These are phyloP conservation scores for Fraxinus greggii DNA, from an alignment of 305 asterid species.

Conservation along the genomic window DNA sequence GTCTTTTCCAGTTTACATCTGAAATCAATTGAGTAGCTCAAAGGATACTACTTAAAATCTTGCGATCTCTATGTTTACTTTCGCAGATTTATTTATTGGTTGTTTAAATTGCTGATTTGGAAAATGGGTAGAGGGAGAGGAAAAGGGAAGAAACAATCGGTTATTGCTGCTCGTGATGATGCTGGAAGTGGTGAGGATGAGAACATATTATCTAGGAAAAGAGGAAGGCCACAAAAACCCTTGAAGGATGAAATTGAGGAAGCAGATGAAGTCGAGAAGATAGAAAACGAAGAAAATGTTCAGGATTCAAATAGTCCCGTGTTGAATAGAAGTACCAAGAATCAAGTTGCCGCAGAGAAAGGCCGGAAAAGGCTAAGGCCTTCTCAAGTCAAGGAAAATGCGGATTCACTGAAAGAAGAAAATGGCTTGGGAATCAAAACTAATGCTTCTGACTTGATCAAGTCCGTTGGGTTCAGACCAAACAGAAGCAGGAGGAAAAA, in stretches of 20 bases:
- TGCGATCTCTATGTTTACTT: background rate
- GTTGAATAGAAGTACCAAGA: constrained; percentile 34
- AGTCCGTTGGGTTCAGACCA: constrained; percentile 49
- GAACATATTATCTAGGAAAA: constrained; percentile 38
- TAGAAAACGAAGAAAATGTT: constrained; percentile 30
- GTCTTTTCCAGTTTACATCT: background rate
- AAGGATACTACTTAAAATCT: background rate
- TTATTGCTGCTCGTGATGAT: constrained; percentile 33
- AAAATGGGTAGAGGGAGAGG: constrained; percentile 54
- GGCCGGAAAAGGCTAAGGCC: constrained; percentile 48
- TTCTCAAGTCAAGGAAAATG: constrained; percentile 38
- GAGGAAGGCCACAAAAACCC: constrained; percentile 53
- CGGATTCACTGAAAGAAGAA: constrained; percentile 37
- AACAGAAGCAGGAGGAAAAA: constrained; percentile 51
- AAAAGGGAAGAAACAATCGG: constrained; percentile 44
- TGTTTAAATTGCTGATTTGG: constrained; percentile 17
- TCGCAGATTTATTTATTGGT: constrained; percentile 26
- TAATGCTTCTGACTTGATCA: constrained; percentile 29
- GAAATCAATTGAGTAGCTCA: background rate
- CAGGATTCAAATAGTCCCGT: constrained; percentile 34
- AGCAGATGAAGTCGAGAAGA: constrained; percentile 34
- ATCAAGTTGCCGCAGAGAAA: constrained; percentile 32
- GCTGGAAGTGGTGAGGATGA: constrained; percentile 49
- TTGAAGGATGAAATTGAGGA: constrained; percentile 42
- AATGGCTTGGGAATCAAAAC: constrained; percentile 32